Evolutionary conservation across 768 basidiomycete species (phyloP).

Genomic region (Lentinula boryana): DNA sequence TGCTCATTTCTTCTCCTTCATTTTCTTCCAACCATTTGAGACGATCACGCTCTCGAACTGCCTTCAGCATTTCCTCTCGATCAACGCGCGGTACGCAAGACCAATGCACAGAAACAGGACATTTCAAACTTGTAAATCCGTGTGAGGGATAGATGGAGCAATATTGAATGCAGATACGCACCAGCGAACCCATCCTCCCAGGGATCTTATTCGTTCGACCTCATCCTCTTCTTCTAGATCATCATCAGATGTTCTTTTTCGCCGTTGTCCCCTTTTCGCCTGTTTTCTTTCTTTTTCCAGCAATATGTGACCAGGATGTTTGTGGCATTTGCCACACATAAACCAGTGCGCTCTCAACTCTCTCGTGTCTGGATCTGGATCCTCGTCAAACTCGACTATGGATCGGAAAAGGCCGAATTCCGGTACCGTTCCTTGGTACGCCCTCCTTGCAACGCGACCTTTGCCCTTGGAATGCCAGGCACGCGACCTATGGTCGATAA

Average conservation of each 20-base stretch:
- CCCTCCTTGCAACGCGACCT: conserved; percentile 8
- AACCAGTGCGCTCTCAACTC: conserved; percentile 53
- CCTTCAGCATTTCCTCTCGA: conserved; percentile 68
- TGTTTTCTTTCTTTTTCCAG: conserved; percentile 32
- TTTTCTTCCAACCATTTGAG: conserved; percentile 27
- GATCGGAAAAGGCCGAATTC: conserved; percentile 41
- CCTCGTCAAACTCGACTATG: conserved; percentile 36
- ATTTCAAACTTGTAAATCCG: conserved; percentile 51
- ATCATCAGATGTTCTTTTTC: conserved; percentile 36
- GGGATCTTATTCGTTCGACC: conserved; percentile 35
- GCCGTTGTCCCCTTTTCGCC: conserved; percentile 32
- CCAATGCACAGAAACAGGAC: conserved; percentile 76
- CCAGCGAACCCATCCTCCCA: conserved; percentile 88
- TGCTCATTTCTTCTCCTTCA: conserved; percentile 13
- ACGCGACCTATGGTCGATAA: conserved; percentile 16
- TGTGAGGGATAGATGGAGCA: conserved; percentile 8
- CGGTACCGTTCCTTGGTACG: conserved; percentile 20
- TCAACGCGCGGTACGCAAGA: conserved; percentile 60
- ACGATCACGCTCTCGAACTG: conserved; percentile 48
- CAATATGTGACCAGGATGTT: conserved; percentile 49
- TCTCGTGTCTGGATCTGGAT: conserved; percentile 53
- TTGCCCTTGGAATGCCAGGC: conserved; percentile 2
- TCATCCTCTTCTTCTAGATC: conserved; percentile 54
- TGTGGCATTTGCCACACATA: conserved; percentile 70
- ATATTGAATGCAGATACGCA: conserved; percentile 23